These are phyloP conservation scores for Miamiensis avidus DNA, from an alignment of 169 alveolate genomes.

Conservation along the genomic window DNA sequence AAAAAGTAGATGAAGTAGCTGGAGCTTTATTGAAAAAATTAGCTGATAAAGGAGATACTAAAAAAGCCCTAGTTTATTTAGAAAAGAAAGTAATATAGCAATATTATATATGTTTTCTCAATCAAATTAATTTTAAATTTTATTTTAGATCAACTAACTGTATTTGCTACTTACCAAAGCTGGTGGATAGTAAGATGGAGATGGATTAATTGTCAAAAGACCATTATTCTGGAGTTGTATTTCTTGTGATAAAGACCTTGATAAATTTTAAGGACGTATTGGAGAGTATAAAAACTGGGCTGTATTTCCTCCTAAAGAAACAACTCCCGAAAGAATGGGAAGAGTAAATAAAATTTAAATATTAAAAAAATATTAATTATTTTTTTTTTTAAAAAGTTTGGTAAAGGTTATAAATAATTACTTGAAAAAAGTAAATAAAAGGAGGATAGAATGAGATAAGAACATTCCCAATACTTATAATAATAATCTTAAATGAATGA, in stretches of 20 bases:
- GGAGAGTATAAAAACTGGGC: slow-evolving; percentile 52
- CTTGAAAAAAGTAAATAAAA: slow-evolving; percentile 20
- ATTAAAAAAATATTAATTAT: neutral
- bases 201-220: slow-evolving; percentile 48
- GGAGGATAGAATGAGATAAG: slow-evolving; percentile 20
- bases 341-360: slow-evolving; percentile 21
- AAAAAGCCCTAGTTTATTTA: slow-evolving; percentile 41
- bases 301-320: slow-evolving; percentile 50
- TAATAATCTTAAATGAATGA: no score
- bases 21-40: slow-evolving; percentile 39
- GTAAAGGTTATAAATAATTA: slow-evolving; percentile 14
- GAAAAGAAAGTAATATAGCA: slow-evolving; percentile 31
- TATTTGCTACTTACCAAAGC: slow-evolving; percentile 19
- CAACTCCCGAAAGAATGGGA: slow-evolving; percentile 52
- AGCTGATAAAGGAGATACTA: slow-evolving; percentile 47
- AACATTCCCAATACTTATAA: no score
- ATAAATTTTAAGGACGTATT: slow-evolving; percentile 37
- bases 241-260: slow-evolving; percentile 45
- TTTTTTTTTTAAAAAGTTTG: slow-evolving; percentile 28
- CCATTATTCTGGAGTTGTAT: slow-evolving; percentile 41
- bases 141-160: slow-evolving; percentile 25
- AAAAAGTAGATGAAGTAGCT: slow-evolving; percentile 45
- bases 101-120: no score
- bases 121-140: no score
- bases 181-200: slow-evolving; percentile 34